Base-by-base conservation (phyloP, 192 early-diverging fungal genomes). In the Powellomyces hirtus region DNA sequence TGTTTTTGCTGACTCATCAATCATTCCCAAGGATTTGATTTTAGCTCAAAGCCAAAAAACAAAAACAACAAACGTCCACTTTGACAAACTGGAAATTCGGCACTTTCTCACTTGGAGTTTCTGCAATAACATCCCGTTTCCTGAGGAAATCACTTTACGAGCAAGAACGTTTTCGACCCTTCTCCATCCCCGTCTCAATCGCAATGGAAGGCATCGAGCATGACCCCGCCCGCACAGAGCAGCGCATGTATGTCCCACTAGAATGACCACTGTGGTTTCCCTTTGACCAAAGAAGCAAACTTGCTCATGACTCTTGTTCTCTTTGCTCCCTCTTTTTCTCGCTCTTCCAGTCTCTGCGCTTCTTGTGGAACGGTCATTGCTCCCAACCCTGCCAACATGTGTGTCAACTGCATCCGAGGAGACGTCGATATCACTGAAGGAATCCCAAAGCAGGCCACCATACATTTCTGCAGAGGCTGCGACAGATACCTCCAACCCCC, bases 401-500 rank as follows among this genome's bases (percentile, higher is more conserved):
- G 97, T 78, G 88, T 95, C 66, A 92, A 94, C 85, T 98, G 97
- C 80, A 95, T 98, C 75, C 91, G 94, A 46, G 91, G 89, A 56
- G 91, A 94, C 59, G 94, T 98, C 42, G 97, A 98, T 72, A 98
- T 98, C 71, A 98, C 95, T 10, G 97, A 98, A 76, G 95, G 94
- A 30, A 98, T 96, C 58, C 97, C 97, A 34, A 98, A 98, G 81
- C 93, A 97, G 59, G 91, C 89, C 40, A 97, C 92, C 29, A 72
- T 98, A 27, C 93, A 97, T 73, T 98, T 92, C 82, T 98, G 97
- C 84, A 88, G 89, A 35, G 94, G 93, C 75, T 98, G 97, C 68
- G 95, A 97, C 78, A 89, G 97, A 40, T 98, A 98, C 71, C 81
- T 98, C 33, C 94, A 97, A 75, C 97, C 97, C 11, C 97, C 97